Evolutionary conservation across 1,284 basidiomycete species (phyloP), one percentile per base, ranked within the genome.

Genomic region (Athelia psychrophila): DNA sequence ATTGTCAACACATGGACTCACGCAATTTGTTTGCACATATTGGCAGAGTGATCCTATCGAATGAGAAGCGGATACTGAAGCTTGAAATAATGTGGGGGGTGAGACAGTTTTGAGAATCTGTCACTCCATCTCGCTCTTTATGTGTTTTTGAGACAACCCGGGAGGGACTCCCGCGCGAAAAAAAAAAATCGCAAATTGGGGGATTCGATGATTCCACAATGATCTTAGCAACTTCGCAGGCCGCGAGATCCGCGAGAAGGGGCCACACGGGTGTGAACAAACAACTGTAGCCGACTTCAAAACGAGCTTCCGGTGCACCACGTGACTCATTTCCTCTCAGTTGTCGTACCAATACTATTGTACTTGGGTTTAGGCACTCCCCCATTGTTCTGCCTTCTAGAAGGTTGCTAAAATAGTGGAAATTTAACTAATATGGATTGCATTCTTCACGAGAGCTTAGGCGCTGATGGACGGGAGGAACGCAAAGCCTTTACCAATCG

Each of bases 21-120:
- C 80, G 81, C 78, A 64, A 81, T 66, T 66, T 75, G 77, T 71
- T 65, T 75, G 60, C 81, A 83, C 81, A 83, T 83, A 9, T n/a
- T 42, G 5, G n/a, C n/a, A n/a, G n/a, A n/a, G n/a, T n/a, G n/a
- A n/a, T 13, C 13, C 13, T 30, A 13, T 30, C 5, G 50, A 25
- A 54, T 47, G 45, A 25, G 40, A 25, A 49, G 30, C 23, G 44
- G 32, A 33, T 47, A 52, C 33, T 48, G 48, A 16, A 18, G 38
- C 42, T 19, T 51, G 40, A 51, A 48, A 30, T 51, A 25, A 33
- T 33, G 44, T 49, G 24, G 36, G 30, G 20, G 36, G 44, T 32
- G 49, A 50, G 20, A 6, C 44, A 42, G 15, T 38, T 32, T 24
- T 44, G 44, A 19, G n/a, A 20, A 47, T 36, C 36, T 27, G 40